Evolutionary conservation across 176 grass and related monocot species (phyloP).

Genomic region (Oryza brachyantha): DNA sequence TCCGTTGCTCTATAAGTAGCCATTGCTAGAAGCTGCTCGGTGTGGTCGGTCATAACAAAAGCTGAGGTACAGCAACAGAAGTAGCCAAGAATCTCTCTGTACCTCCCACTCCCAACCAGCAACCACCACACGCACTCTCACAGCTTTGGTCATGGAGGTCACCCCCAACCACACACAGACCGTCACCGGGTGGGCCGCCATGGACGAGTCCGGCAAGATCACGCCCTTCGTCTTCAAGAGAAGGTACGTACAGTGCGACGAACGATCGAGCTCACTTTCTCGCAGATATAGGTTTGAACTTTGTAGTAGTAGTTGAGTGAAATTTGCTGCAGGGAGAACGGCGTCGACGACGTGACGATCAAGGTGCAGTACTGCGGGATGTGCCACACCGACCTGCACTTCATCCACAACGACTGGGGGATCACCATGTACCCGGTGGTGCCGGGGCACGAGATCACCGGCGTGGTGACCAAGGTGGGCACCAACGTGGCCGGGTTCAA

Average conservation of each 20-base stretch:
- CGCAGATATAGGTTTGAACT: neutral
- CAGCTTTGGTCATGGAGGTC: constrained; percentile 32
- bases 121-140: neutral
- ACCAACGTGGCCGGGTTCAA: constrained; percentile 46
- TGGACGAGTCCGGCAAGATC: constrained; percentile 52
- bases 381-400: constrained; percentile 91
- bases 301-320: neutral
- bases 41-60: neutral
- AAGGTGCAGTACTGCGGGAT: constrained; percentile 82
- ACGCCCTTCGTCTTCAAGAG: constrained; percentile 67
- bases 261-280: too few relatives aligned
- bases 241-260: constrained; percentile 44
- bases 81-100: neutral
- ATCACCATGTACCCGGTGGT: constrained; percentile 82
- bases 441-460: constrained; percentile 85
- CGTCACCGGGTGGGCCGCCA: constrained; percentile 72
- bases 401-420: constrained; percentile 78
- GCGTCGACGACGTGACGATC: constrained; percentile 70
- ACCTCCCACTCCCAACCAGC: neutral
- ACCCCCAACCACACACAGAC: constrained; percentile 67
- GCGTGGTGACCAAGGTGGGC: constrained; percentile 56
- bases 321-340: constrained; percentile 42
- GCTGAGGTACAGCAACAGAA: neutral
- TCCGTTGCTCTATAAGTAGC: constrained; percentile 1
- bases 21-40: neutral